phyloP scores from a whole-genome alignment of 176 grass and related monocot genomes.

The Zea luxurians region DNA sequence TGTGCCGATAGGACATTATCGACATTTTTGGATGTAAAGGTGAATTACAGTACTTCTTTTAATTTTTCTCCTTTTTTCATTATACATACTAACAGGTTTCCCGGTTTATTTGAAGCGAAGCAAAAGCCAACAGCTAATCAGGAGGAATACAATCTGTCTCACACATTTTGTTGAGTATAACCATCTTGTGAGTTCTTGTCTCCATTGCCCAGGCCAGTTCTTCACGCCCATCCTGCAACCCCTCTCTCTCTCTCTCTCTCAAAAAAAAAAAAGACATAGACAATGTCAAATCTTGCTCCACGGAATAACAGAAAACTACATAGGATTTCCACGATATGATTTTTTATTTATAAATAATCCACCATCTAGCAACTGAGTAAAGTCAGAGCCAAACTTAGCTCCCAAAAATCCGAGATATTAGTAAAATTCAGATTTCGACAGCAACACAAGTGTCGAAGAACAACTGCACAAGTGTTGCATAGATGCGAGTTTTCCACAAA shows the following conservation, averaged over 20 bases:
- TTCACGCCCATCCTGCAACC: not conserved
- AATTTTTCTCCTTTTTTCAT: not conserved
- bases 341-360: too few relatives aligned
- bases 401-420: not conserved
- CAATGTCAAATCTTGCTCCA: not conserved
- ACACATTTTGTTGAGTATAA: not conserved
- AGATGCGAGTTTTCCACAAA: not conserved
- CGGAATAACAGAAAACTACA: not conserved
- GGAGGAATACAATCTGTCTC: too few relatives aligned
- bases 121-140: too few relatives aligned
- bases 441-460: too few relatives aligned
- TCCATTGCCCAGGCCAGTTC: too few relatives aligned
- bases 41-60: too few relatives aligned
- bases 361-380: too few relatives aligned
- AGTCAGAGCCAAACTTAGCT: not conserved
- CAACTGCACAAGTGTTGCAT: not conserved
- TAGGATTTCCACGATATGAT: too few relatives aligned
- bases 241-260: too few relatives aligned
- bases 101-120: too few relatives aligned
- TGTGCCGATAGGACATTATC: too few relatives aligned
- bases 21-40: not conserved
- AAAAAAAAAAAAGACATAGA: not conserved
- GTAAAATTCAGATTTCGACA: not conserved
- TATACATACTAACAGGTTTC: not conserved
- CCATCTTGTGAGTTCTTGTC: not conserved